Conservation (phyloP, 768 basidiomycete genomes). For the Pisolithus orientalis region DNA sequence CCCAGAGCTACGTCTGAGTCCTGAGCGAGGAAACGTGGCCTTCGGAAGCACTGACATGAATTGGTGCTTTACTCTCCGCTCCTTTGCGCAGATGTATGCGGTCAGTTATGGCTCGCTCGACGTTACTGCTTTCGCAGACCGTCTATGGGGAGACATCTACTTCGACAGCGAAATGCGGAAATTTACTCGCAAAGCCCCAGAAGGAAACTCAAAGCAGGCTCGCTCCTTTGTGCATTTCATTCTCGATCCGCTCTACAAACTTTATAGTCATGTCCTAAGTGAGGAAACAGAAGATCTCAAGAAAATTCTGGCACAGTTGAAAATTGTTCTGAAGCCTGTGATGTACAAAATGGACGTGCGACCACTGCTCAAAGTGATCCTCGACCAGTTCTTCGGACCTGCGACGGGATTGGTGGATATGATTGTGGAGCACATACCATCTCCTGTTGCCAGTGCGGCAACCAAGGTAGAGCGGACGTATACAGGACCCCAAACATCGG, state of each 20-base stretch:
- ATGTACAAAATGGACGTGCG: conserved; percentile 99
- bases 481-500: conserved; percentile 80
- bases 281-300: conserved; percentile 88
- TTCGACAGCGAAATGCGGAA: conserved; percentile 80
- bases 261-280: conserved; percentile 92
- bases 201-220: conserved; percentile 55
- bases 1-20: conserved; percentile 82
- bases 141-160: conserved; percentile 98
- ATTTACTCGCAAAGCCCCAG: conserved; percentile 80
- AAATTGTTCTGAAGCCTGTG: conserved; percentile 83
- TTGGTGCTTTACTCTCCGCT: conserved; percentile 93
- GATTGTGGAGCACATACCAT: conserved; percentile 85
- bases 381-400: conserved; percentile 94
- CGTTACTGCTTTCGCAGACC: conserved; percentile 76
- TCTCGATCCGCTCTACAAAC: conserved; percentile 92
- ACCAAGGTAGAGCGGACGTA: conserved; percentile 80
- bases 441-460: conserved; percentile 54
- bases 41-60: conserved; percentile 97
- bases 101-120: conserved; percentile 86
- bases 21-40: conserved; percentile 93
- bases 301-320: conserved; percentile 67
- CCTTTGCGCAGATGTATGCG: conserved; percentile 95
- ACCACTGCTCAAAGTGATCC: conserved; percentile 86
- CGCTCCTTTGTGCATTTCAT: conserved; percentile 95
- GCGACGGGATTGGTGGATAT: conserved; percentile 89